Conservation (phyloP, 2,329 filamentous ascomycete species). For the Sarocladium kiliense region DNA sequence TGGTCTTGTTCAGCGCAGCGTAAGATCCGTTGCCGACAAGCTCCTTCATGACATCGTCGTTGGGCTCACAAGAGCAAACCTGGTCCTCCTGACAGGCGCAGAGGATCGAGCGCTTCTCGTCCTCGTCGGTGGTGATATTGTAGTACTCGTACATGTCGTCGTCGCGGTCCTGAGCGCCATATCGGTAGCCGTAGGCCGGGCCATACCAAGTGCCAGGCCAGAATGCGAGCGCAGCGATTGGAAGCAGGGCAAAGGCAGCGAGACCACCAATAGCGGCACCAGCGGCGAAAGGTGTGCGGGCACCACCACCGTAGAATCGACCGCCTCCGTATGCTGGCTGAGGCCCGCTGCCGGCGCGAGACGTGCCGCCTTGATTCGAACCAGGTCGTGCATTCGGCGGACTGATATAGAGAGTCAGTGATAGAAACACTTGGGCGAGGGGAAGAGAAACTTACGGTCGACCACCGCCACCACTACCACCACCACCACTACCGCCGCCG, state of each 20-base stretch:
- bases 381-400: too few relatives aligned
- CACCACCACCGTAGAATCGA: constrained; percentile 62
- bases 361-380: constrained; percentile 44
- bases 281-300: constrained; percentile 52
- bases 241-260: constrained; percentile 45
- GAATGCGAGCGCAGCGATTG: constrained; percentile 43
- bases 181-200: constrained; percentile 57
- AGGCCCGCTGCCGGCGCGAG: constrained; percentile 53
- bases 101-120: constrained; percentile 30
- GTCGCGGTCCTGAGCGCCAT: constrained; percentile 30
- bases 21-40: constrained; percentile 64
- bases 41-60: constrained; percentile 41
- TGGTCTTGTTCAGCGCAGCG: constrained; percentile 49
- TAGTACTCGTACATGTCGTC: constrained; percentile 33
- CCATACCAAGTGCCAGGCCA: constrained; percentile 63
- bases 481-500: constrained; percentile 15
- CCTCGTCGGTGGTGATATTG: constrained; percentile 41
- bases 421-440: too few relatives aligned
- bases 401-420: constrained; percentile 12
- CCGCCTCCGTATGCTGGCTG: constrained; percentile 56
- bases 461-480: background rate
- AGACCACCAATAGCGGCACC: constrained; percentile 51
- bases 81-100: constrained; percentile 46
- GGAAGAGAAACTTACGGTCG: background rate
- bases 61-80: constrained; percentile 65